Conservation (phyloP, 768 basidiomycete genomes). For the Gymnopilus junonius region DNA sequence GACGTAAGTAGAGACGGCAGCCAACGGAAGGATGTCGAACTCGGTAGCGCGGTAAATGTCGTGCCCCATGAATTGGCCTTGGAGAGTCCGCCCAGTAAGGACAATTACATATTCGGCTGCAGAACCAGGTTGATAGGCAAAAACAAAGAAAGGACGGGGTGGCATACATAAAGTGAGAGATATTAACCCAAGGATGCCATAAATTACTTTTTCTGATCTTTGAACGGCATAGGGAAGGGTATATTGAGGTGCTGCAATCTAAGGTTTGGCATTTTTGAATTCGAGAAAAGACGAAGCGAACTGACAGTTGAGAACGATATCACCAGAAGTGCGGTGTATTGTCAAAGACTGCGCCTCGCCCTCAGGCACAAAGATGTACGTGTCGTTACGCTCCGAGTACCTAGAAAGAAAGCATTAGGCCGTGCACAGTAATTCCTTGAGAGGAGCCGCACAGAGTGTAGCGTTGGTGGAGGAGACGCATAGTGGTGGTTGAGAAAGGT, state of each 20-base stretch:
- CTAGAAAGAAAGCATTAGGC: constrained; percentile 40
- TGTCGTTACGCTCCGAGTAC: constrained; percentile 71
- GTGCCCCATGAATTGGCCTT: constrained; percentile 80
- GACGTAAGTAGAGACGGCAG: constrained; percentile 64
- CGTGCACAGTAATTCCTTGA: background rate
- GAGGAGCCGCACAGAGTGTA: constrained; percentile 62
- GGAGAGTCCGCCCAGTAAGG: constrained; percentile 80
- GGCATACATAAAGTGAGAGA: constrained; percentile 75
- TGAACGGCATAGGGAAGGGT: constrained; percentile 55
- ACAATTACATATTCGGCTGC: constrained; percentile 93
- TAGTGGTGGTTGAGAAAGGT: constrained; percentile 41
- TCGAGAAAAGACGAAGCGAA: constrained; percentile 9
- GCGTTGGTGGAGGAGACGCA: constrained; percentile 75
- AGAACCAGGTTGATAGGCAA: background rate
- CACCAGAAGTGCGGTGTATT: constrained; percentile 74
- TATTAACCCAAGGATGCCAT: constrained; percentile 78
- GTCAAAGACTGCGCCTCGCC: constrained; percentile 70
- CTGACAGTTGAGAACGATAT: constrained; percentile 73
- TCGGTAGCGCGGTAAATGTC: constrained; percentile 90
- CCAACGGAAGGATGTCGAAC: constrained; percentile 89
- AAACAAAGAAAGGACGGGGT: constrained; percentile 1
- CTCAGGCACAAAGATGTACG: constrained; percentile 79
- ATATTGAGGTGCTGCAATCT: constrained; percentile 52
- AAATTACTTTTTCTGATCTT: constrained; percentile 66
- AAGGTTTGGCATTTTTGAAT: constrained; percentile 2